Percentiles rank a stretch among this genome's conserved stretches.
phyloP scores from a whole-genome alignment of 2,329 filamentous ascomycete genomes.

The Xylaria sp. region DNA sequence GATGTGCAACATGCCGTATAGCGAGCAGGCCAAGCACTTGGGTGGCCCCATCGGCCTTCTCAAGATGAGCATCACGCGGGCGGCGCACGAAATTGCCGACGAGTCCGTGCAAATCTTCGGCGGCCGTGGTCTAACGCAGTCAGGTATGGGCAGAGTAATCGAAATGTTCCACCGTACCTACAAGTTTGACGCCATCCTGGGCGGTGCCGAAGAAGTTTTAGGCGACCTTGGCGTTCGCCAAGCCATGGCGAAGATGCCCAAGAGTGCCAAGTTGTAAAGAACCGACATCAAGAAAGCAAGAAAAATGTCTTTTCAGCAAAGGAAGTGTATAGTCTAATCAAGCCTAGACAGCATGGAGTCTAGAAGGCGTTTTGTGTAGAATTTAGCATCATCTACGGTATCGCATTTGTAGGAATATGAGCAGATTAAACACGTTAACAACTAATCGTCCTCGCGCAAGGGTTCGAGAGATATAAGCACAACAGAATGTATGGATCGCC shows the following conservation, averaged over 20 bases:
- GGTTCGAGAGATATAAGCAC: neutral
- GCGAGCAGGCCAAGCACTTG: conserved; percentile 77
- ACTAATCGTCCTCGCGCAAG: neutral
- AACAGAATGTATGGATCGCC: conserved; percentile 12
- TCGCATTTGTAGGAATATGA: conserved; percentile 31
- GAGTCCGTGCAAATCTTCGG: conserved; percentile 88
- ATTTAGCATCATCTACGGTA: conserved; percentile 18
- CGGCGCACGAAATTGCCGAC: conserved; percentile 84
- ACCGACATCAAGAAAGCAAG: neutral
- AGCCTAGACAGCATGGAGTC: neutral
- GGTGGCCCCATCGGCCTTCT: conserved; percentile 84
- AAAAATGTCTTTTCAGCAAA: conserved; percentile 1
- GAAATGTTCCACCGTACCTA: conserved; percentile 88
- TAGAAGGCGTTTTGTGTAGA: conserved; percentile 18
- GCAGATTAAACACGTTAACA: conserved; percentile 5
- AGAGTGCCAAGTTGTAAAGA: conserved; percentile 74
- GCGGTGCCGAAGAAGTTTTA: conserved; percentile 84
- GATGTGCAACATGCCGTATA: conserved; percentile 86
- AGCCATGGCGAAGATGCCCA: conserved; percentile 85
- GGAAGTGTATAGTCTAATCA: conserved; percentile 13
- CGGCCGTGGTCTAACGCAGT: conserved; percentile 80
- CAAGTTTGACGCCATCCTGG: conserved; percentile 82
- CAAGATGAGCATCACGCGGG: conserved; percentile 80
- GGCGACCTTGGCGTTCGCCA: conserved; percentile 84
- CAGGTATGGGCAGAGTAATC: conserved; percentile 83